Evolutionary conservation across 1,284 basidiomycete genomes (phyloP).

Genomic region (Thelephora terrestris): DNA sequence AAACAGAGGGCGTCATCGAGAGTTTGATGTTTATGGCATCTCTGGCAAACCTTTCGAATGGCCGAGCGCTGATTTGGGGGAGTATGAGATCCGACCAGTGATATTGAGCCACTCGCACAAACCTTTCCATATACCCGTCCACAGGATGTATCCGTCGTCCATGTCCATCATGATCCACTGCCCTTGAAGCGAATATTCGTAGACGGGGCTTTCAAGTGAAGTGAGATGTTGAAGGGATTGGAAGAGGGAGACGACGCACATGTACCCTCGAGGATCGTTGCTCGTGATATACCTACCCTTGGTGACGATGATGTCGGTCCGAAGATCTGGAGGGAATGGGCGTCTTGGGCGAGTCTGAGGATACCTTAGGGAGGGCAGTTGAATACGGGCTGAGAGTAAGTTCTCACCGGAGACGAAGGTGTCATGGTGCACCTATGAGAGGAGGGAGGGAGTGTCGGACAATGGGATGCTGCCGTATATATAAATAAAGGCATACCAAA

Average conservation of each 20-base stretch:
- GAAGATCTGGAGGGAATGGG: conserved; percentile 64
- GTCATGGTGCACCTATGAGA: conserved; percentile 3
- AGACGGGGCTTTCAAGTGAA: conserved; percentile 51
- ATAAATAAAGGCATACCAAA: not conserved
- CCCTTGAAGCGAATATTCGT: conserved; percentile 77
- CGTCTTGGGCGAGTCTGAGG: conserved; percentile 23
- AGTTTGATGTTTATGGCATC: not conserved
- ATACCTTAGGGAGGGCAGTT: not conserved
- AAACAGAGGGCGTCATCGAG: conserved; percentile 6
- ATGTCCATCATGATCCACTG: conserved; percentile 93
- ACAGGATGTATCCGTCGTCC: conserved; percentile 78
- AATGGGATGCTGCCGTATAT: not conserved
- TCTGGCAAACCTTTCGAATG: conserved; percentile 64
- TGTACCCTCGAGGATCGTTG: conserved; percentile 80
- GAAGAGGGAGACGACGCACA: conserved; percentile 33
- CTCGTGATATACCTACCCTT: conserved; percentile 80
- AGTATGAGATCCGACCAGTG: not conserved
- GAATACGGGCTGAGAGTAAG: conserved; percentile 1
- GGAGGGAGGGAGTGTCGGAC: not conserved
- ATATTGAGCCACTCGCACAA: conserved; percentile 9
- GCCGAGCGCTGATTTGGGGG: conserved; percentile 47
- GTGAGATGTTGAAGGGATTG: conserved; percentile 4
- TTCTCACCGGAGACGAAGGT: conserved; percentile 5
- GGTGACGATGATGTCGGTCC: conserved; percentile 67
- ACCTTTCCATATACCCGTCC: conserved; percentile 89